A percentile compares a stretch with the other conserved stretches of the same genome.
Evolutionary conservation across 2,329 filamentous ascomycete species (phyloP).

Genomic region (Fusarium sp.): DNA sequence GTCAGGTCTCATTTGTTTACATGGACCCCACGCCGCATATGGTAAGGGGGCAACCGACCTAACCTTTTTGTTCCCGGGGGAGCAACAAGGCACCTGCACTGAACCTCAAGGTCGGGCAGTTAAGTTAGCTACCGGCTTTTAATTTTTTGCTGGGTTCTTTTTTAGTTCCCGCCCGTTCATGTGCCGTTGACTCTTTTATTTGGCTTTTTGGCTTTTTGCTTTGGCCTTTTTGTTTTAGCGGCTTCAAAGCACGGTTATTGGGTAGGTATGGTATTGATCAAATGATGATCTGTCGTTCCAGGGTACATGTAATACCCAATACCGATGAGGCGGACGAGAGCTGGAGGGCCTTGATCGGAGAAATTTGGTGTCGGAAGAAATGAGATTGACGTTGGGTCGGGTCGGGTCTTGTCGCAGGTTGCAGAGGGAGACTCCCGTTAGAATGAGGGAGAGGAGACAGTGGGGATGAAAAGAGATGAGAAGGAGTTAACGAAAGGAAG

Average conservation of each 20-base stretch:
- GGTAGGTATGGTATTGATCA: background rate
- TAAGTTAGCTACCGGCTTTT: conserved; percentile 1
- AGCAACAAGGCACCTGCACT: conserved; percentile 22
- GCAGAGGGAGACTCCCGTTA: background rate
- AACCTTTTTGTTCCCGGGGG: conserved; percentile 23
- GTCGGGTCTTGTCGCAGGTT: conserved; percentile 25
- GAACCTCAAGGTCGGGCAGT: background rate
- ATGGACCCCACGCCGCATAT: conserved; percentile 42
- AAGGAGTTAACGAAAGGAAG: conserved; percentile 3
- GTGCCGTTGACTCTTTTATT: conserved; percentile 23
- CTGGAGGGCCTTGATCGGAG: conserved; percentile 12
- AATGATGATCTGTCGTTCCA: conserved; percentile 5
- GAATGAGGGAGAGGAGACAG: conserved; percentile 20
- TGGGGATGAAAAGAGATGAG: conserved; percentile 30
- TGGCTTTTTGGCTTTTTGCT: conserved; percentile 2
- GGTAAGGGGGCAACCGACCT: conserved; percentile 41
- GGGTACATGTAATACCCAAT: background rate
- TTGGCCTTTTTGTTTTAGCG: conserved; percentile 28
- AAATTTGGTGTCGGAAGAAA: conserved; percentile 26
- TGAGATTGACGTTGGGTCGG: conserved; percentile 17
- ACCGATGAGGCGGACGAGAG: conserved; percentile 2
- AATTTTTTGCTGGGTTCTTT: conserved; percentile 13
- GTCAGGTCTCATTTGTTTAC: conserved; percentile 49
- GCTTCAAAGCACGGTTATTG: conserved; percentile 16
- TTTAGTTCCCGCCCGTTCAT: conserved; percentile 37